phyloP scores from a whole-genome alignment of 331 rosid genomes.

The Quercus tomentella region DNA sequence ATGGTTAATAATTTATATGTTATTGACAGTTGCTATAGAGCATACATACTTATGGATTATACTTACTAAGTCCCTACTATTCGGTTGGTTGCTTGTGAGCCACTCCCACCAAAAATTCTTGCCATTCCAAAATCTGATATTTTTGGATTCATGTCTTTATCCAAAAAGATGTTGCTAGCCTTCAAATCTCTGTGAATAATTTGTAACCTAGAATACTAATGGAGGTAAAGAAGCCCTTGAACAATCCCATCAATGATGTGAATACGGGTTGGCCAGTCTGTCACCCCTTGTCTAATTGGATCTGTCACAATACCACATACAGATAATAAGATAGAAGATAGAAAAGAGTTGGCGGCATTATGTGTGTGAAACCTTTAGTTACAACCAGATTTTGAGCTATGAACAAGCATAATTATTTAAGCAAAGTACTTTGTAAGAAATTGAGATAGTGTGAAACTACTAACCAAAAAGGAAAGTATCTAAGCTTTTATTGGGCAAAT shows the following conservation, averaged over 20 bases:
- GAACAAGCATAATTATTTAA: neutral
- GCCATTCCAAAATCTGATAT: neutral
- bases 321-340: no score
- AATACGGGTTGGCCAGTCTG: neutral
- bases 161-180: neutral
- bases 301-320: neutral
- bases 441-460: neutral
- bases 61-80: no score
- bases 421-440: neutral
- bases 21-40: no score
- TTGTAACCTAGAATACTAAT: neutral
- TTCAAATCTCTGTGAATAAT: neutral
- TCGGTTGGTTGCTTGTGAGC: no score
- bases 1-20: no score
- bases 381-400: neutral
- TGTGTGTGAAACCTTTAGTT: no score
- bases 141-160: neutral
- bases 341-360: no score
- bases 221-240: neutral
- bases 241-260: neutral
- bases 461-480: neutral
- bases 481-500: no score
- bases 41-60: no score
- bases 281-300: neutral
- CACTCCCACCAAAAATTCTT: neutral